Evolutionary conservation across 1,284 basidiomycete species (phyloP).

Genomic region (Naganishia sp.): DNA sequence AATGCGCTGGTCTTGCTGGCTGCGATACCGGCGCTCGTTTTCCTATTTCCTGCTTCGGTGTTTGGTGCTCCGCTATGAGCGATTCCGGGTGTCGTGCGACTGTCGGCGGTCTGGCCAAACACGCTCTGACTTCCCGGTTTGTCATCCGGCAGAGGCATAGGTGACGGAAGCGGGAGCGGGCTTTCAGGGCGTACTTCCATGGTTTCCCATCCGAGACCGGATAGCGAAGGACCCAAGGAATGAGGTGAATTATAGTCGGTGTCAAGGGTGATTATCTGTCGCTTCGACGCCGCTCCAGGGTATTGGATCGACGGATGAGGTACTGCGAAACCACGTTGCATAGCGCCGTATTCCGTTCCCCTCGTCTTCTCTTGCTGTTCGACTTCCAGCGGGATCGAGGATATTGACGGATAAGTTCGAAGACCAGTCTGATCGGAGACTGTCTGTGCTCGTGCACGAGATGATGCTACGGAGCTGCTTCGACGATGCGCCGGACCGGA

Average conservation of each 20-base stretch:
- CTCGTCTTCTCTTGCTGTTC: neutral
- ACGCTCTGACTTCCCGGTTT: conserved; percentile 16
- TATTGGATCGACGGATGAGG: too few relatives aligned
- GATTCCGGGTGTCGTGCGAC: neutral
- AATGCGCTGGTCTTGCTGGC: conserved; percentile 31
- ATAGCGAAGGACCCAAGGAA: neutral
- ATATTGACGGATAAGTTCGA: conserved; percentile 22
- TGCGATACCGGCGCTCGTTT: neutral
- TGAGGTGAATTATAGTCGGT: conserved; percentile 4
- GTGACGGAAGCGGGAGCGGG: conserved; percentile 20
- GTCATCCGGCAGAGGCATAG: conserved; percentile 4
- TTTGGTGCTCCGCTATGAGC: neutral
- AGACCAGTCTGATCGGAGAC: conserved; percentile 19
- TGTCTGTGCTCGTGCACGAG: conserved; percentile 22
- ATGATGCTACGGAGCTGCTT: neutral
- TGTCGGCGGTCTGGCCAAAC: neutral
- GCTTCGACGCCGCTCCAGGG: neutral
- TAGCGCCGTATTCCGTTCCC: too few relatives aligned
- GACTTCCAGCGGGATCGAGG: conserved; percentile 3
- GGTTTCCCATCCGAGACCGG: conserved; percentile 9
- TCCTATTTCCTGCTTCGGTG: neutral
- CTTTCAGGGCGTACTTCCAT: conserved; percentile 8
- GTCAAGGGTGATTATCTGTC: conserved; percentile 5
- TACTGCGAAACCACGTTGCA: too few relatives aligned
- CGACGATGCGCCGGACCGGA: neutral